Percentiles rank a stretch among this genome's conserved stretches.
Conservation (phyloP, 176 grass and related monocot species). For the Avena insularis region DNA sequence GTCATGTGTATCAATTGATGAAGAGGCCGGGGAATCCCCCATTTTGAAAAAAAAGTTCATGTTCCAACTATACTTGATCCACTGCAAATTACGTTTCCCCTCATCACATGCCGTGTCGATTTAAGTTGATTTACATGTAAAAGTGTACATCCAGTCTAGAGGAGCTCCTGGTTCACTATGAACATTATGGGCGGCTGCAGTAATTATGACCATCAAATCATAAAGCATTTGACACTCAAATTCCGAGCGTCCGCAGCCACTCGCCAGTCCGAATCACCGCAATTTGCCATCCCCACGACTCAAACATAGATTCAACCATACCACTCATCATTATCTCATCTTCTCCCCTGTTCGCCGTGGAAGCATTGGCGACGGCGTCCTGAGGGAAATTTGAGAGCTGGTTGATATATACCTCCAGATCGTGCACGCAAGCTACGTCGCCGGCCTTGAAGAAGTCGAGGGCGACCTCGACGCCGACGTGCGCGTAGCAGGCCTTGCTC, state of each 20-base stretch:
- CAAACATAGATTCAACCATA: constrained; percentile 5
- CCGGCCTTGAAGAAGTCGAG: constrained; percentile 68
- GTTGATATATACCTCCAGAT: constrained; percentile 65
- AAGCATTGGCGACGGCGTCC: neutral
- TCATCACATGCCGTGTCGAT: neutral
- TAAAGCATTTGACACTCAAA: constrained; percentile 15
- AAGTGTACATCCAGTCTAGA: neutral
- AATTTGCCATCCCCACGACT: constrained; percentile 57
- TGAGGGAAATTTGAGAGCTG: constrained; percentile 44
- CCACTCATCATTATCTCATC: neutral
- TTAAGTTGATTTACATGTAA: constrained; percentile 26
- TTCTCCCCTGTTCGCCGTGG: constrained; percentile 20
- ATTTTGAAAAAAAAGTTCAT: neutral
- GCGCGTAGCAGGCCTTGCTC: constrained; percentile 69
- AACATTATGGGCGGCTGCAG: neutral
- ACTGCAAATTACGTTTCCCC: neutral
- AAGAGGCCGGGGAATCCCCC: no score
- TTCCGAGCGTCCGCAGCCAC: constrained; percentile 56
- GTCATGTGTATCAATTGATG: no score
- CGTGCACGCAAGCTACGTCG: constrained; percentile 60
- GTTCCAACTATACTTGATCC: neutral
- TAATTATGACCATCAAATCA: neutral
- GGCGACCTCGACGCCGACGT: constrained; percentile 71
- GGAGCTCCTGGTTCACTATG: neutral
- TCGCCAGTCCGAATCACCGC: constrained; percentile 42